phyloP scores from a whole-genome alignment of 148 eudicot genomes.

The Tetragonia tetragonoides region DNA sequence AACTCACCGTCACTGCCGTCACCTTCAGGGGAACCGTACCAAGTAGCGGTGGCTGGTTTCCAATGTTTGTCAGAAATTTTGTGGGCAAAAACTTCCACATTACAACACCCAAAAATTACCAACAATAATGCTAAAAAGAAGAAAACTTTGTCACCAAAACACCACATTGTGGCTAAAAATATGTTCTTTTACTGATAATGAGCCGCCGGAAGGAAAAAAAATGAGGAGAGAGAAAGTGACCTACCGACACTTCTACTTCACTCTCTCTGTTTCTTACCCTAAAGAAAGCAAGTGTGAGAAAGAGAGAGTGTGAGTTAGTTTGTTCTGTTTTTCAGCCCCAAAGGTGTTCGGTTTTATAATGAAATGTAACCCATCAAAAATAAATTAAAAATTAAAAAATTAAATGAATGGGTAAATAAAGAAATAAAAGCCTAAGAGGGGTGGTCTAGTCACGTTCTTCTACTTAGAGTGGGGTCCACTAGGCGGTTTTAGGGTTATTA shows the following conservation, averaged over 20 bases:
- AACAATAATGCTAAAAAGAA: slow-evolving; percentile 20
- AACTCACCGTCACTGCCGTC: slow-evolving; percentile 79
- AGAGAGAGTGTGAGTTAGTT: not conserved
- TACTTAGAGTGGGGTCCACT: not conserved
- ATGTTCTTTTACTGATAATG: not conserved
- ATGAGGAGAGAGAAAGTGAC: slow-evolving; percentile 6
- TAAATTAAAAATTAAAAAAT: no score
- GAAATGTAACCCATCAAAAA: not conserved
- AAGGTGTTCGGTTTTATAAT: slow-evolving; percentile 18
- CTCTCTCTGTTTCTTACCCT: not conserved
- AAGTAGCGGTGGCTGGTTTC: slow-evolving; percentile 87
- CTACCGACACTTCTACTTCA: slow-evolving; percentile 15
- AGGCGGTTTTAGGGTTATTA: slow-evolving; percentile 10
- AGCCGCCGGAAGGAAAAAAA: not conserved
- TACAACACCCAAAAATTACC: slow-evolving; percentile 16
- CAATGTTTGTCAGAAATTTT: slow-evolving; percentile 45
- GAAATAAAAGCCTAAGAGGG: no score
- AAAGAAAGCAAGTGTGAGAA: slow-evolving; percentile 2
- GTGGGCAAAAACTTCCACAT: slow-evolving; percentile 25
- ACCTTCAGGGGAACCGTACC: slow-evolving; percentile 93
- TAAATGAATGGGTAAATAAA: no score
- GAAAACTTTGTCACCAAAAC: slow-evolving; percentile 1
- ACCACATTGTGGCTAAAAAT: slow-evolving; percentile 20
- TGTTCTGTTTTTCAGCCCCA: slow-evolving; percentile 8
- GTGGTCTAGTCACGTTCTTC: no score